Conservation (phyloP, 2,329 filamentous ascomycete genomes). For the Aspergillus quadrilineatus region DNA sequence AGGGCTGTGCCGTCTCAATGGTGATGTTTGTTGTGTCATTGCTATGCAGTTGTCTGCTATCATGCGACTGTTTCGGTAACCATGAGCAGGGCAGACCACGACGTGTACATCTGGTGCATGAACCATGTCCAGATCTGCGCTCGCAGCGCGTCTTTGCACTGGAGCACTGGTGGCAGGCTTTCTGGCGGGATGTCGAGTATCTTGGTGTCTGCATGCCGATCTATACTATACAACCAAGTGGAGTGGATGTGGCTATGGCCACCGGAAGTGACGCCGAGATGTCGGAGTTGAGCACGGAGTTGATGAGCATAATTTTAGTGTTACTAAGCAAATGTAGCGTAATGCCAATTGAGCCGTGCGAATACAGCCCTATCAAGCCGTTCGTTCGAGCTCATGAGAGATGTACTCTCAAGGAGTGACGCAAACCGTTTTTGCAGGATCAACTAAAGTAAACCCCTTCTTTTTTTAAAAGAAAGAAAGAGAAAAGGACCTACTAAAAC, state of each 20-base stretch:
- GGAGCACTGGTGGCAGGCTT: constrained; percentile 3
- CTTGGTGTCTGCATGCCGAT: neutral
- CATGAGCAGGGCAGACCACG: neutral
- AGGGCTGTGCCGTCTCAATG: neutral
- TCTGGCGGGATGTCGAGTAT: constrained; percentile 7
- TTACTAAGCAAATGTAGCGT: too few relatives aligned
- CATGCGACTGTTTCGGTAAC: neutral
- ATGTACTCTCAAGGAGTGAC: too few relatives aligned
- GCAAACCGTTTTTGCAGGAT: too few relatives aligned
- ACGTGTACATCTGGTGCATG: neutral
- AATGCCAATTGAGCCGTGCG: too few relatives aligned
- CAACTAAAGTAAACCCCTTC: too few relatives aligned
- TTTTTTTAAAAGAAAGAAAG: too few relatives aligned
- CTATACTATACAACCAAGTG: neutral
- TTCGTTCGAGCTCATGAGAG: too few relatives aligned
- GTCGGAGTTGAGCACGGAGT: neutral
- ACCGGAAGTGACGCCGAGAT: neutral
- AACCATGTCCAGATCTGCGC: neutral
- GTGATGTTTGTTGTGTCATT: neutral
- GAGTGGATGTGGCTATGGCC: neutral
- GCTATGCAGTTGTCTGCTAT: neutral
- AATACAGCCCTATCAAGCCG: too few relatives aligned
- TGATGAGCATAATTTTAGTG: neutral
- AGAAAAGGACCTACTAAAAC: too few relatives aligned
- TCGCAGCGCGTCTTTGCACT: constrained; percentile 3